Evolutionary conservation across 176 grass and related monocot species (phyloP).

Genomic region (Tillandsia fasciculata): DNA sequence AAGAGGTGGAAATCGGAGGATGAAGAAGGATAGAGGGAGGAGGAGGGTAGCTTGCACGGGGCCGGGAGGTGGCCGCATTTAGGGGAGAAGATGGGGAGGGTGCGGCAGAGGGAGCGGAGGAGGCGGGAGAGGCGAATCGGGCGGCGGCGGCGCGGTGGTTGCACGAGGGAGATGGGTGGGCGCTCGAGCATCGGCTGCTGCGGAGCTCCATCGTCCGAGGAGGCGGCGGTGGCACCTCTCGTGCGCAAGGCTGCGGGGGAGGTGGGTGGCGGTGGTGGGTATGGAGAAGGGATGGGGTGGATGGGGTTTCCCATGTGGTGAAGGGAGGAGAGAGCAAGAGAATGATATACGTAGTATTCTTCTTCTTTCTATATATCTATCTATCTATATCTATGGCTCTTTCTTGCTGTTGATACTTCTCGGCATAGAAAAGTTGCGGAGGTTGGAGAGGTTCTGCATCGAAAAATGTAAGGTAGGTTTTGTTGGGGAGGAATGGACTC

Average conservation of each 20-base stretch:
- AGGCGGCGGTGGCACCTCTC: not conserved
- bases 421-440: not conserved
- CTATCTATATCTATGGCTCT: no score
- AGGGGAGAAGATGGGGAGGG: constrained; percentile 44
- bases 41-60: constrained; percentile 16
- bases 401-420: no score
- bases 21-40: not conserved
- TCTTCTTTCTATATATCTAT: no score
- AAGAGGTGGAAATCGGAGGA: constrained; percentile 19
- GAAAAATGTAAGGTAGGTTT: not conserved
- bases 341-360: not conserved
- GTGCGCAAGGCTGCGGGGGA: not conserved
- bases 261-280: constrained; percentile 1
- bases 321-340: not conserved
- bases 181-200: not conserved
- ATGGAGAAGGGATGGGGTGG: not conserved
- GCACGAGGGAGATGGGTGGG: constrained; percentile 25
- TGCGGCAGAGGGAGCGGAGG: constrained; percentile 33
- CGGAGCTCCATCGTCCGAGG: not conserved
- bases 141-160: constrained; percentile 5
- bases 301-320: constrained; percentile 16
- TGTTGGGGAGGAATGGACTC: not conserved
- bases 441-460: not conserved
- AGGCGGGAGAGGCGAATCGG: constrained; percentile 15
- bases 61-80: constrained; percentile 23